A percentile compares a stretch with the other conserved stretches of the same genome.
Evolutionary conservation across 805 yeast species (phyloP).

Genomic region (Teunomyces cretensis): DNA sequence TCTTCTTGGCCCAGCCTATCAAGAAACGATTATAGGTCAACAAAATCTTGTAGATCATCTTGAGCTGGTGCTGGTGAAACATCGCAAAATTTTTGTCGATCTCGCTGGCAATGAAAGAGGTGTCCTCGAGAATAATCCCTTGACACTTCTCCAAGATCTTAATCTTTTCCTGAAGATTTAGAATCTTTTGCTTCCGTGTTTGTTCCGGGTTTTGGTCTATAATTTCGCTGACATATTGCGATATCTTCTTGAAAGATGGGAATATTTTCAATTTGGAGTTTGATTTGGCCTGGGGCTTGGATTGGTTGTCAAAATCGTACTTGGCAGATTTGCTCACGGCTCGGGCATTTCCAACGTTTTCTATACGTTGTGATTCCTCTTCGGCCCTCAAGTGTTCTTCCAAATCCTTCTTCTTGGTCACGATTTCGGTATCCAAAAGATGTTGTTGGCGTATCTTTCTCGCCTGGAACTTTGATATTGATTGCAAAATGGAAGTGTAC

Average conservation of each 20-base stretch:
- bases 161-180: constrained; percentile 51
- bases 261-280: constrained; percentile 44
- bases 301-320: constrained; percentile 17
- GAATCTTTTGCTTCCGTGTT: constrained; percentile 55
- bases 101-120: constrained; percentile 42
- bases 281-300: constrained; percentile 7
- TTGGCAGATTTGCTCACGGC: constrained; percentile 20
- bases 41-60: constrained; percentile 52
- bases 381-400: constrained; percentile 30
- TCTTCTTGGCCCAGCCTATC: constrained; percentile 65
- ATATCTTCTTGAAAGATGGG: constrained; percentile 49
- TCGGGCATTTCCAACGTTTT: constrained; percentile 20
- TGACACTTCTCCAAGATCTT: constrained; percentile 52
- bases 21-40: constrained; percentile 54
- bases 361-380: constrained; percentile 27
- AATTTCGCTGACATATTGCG: constrained; percentile 54
- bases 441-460: constrained; percentile 34
- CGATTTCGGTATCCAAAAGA: constrained; percentile 31
- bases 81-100: constrained; percentile 47
- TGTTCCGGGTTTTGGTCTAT: constrained; percentile 67
- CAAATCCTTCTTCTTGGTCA: constrained; percentile 31
- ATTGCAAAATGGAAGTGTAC: constrained; percentile 54
- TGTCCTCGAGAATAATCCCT: constrained; percentile 39
- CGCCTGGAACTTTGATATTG: constrained; percentile 58
- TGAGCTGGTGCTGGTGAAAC: constrained; percentile 51